Evolutionary conservation across 768 basidiomycete genomes (phyloP).

Genomic region (Termitomyces sp.): DNA sequence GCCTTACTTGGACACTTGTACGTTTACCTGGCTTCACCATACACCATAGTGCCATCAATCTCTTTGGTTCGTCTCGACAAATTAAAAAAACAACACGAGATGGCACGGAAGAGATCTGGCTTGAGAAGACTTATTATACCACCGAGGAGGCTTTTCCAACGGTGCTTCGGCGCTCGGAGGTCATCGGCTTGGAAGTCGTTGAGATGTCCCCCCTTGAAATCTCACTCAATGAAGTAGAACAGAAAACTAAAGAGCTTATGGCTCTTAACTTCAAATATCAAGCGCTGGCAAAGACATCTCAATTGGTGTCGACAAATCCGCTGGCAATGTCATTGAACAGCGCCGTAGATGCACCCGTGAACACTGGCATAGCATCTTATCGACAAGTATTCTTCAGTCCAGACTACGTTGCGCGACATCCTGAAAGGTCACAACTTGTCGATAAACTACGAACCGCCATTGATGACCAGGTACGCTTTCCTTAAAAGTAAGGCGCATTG

Average conservation of each 20-base stretch:
- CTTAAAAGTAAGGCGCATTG: not conserved
- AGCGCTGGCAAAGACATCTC: constrained; percentile 70
- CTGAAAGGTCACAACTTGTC: constrained; percentile 65
- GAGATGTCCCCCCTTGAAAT: constrained; percentile 85
- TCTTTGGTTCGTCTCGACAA: constrained; percentile 74
- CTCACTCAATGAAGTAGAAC: constrained; percentile 76
- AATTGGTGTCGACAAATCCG: constrained; percentile 69
- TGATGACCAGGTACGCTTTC: constrained; percentile 68
- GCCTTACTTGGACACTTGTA: not conserved
- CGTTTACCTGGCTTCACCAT: not conserved
- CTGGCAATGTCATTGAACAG: constrained; percentile 84
- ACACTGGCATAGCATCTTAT: constrained; percentile 74
- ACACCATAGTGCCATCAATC: constrained; percentile 61
- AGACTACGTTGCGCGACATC: constrained; percentile 60
- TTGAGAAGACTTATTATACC: constrained; percentile 83
- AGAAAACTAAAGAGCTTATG: constrained; percentile 72
- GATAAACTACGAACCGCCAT: constrained; percentile 70
- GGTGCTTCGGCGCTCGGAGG: constrained; percentile 83
- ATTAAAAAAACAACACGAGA: constrained; percentile 59
- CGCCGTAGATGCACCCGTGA: constrained; percentile 76
- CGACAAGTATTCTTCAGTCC: constrained; percentile 71
- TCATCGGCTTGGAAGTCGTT: constrained; percentile 59
- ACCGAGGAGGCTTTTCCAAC: constrained; percentile 91
- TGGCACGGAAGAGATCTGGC: constrained; percentile 72
- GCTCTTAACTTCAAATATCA: constrained; percentile 66